A percentile compares a stretch with the other conserved stretches of the same genome.
These are phyloP conservation scores for Metrosideros polymorpha DNA, from an alignment of 441 rosid genomes.

Conservation along the genomic window DNA sequence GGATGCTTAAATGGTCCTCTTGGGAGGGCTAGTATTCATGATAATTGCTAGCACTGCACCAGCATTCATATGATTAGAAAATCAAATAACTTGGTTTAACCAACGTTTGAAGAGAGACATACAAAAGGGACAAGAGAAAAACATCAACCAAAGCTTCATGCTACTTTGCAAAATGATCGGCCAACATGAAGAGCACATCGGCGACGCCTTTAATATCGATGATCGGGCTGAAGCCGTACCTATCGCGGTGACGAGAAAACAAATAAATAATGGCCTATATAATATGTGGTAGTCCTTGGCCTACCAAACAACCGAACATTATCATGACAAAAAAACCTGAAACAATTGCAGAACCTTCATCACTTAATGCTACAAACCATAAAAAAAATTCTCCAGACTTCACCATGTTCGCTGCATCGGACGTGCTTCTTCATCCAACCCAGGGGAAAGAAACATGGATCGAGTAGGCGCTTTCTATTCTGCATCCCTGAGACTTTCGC, in stretches of 20 bases:
- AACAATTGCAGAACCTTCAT: conserved; percentile 9
- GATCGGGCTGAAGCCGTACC: neutral
- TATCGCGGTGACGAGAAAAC: neutral
- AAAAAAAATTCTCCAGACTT: neutral
- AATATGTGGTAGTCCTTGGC: conserved; percentile 13
- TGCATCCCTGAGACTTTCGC: conserved; percentile 61
- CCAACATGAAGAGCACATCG: neutral
- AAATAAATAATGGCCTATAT: conserved; percentile 26
- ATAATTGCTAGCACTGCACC: neutral
- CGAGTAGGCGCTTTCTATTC: conserved; percentile 31
- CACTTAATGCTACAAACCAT: conserved; percentile 35
- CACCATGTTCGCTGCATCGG: conserved; percentile 22
- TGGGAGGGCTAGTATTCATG: neutral
- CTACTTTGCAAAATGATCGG: neutral
- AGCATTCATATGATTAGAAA: neutral
- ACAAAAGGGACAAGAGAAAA: neutral
- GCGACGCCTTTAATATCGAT: neutral
- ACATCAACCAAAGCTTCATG: neutral
- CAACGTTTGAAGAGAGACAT: neutral
- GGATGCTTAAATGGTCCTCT: neutral
- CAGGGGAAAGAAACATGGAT: neutral
- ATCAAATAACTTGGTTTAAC: neutral
- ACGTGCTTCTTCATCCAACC: conserved; percentile 12
- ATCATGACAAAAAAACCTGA: conserved; percentile 16
- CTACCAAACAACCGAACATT: conserved; percentile 12